Percentiles rank a stretch among this genome's conserved stretches.
Evolutionary conservation across 768 basidiomycete species (phyloP).

Genomic region (Crepidotus variabilis): DNA sequence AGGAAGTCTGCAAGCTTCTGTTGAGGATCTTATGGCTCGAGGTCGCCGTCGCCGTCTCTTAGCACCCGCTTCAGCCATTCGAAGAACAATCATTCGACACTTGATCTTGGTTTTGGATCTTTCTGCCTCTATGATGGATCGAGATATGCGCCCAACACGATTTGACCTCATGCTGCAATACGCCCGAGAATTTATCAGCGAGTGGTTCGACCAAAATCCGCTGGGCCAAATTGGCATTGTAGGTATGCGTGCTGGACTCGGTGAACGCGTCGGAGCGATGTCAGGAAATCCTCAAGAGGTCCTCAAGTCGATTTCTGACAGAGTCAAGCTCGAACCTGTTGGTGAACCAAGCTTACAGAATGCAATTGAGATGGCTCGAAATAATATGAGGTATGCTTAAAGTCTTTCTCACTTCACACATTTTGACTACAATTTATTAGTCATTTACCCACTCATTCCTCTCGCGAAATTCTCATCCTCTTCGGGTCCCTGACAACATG

Average conservation of each 20-base stretch:
- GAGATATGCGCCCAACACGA: slow-evolving; percentile 93
- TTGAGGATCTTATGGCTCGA: slow-evolving; percentile 85
- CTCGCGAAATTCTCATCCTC: slow-evolving; percentile 89
- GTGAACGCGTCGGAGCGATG: slow-evolving; percentile 89
- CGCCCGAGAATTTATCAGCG: slow-evolving; percentile 84
- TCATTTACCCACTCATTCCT: slow-evolving; percentile 96
- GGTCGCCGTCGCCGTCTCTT: slow-evolving; percentile 73
- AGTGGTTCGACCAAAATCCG: slow-evolving; percentile 99
- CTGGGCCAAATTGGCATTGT: slow-evolving; percentile 95
- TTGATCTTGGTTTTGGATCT: slow-evolving; percentile 90
- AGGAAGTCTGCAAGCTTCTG: slow-evolving; percentile 86
- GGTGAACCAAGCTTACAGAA: slow-evolving; percentile 98
- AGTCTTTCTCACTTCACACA: neutral
- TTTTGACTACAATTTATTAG: slow-evolving; percentile 37
- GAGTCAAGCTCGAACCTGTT: slow-evolving; percentile 82
- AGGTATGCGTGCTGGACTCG: slow-evolving; percentile 87
- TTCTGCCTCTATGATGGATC: slow-evolving; percentile 88
- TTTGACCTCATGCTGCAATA: slow-evolving; percentile 91
- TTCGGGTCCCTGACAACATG: slow-evolving; percentile 96
- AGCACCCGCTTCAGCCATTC: slow-evolving; percentile 81
- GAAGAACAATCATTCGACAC: slow-evolving; percentile 95
- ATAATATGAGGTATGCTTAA: slow-evolving; percentile 75
- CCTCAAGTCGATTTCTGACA: slow-evolving; percentile 77
- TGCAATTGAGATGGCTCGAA: slow-evolving; percentile 93
- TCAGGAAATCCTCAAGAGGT: slow-evolving; percentile 97